Evolutionary conservation across 1,284 basidiomycete species (phyloP).

Genomic region (Ustilago cynodontis): DNA sequence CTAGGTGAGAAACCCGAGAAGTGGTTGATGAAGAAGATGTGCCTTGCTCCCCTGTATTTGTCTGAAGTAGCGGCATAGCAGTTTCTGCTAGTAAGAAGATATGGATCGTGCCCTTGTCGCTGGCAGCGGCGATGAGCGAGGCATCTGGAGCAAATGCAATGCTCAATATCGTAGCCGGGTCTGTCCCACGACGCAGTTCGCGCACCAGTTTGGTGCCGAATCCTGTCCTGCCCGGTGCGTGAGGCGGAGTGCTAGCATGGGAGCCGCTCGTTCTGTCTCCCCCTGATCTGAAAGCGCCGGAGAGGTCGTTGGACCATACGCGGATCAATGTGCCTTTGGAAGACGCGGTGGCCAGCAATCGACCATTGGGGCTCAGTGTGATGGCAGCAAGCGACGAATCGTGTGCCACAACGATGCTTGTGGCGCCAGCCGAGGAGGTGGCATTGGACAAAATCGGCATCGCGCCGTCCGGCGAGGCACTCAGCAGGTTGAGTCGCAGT

Average conservation of each 20-base stretch:
- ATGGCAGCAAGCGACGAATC: constrained; percentile 50
- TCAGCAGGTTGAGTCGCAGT: constrained; percentile 26
- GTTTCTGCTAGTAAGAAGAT: constrained; percentile 47
- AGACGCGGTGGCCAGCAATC: constrained; percentile 55
- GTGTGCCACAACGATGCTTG: constrained; percentile 63
- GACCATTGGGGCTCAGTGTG: constrained; percentile 47
- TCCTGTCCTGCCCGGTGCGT: constrained; percentile 34
- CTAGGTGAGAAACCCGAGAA: constrained; percentile 28
- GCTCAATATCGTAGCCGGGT: constrained; percentile 58
- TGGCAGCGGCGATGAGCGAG: constrained; percentile 53
- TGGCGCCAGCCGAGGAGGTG: constrained; percentile 33
- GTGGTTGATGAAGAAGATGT: background rate
- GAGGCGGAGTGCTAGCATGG: background rate
- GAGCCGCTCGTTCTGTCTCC: constrained; percentile 6
- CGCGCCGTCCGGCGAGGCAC: background rate
- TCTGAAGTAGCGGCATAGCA: background rate
- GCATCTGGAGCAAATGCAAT: constrained; percentile 58
- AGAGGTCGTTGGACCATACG: constrained; percentile 51
- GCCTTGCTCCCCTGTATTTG: background rate
- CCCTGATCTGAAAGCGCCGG: background rate
- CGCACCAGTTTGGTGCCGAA: constrained; percentile 44
- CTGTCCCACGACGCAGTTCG: constrained; percentile 60
- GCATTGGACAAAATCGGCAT: constrained; percentile 4
- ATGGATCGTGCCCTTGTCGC: constrained; percentile 65
- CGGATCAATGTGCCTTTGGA: constrained; percentile 60